phyloP scores from a whole-genome alignment of 129 eudicot genomes.

The Mikania micrantha region DNA sequence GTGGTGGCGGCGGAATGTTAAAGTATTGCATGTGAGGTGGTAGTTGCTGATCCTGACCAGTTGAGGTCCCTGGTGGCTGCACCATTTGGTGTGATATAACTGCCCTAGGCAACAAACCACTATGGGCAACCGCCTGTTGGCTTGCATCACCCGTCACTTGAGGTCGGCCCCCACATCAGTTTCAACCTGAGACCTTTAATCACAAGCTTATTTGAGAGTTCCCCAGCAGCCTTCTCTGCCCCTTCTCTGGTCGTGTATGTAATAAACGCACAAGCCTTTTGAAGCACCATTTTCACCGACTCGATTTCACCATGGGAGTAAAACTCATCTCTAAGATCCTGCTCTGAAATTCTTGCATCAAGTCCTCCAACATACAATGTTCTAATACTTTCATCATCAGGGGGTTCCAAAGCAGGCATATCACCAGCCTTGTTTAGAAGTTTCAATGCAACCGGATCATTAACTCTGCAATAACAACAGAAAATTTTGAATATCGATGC shows the following conservation, averaged over 20 bases:
- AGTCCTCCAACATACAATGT: conserved; percentile 73
- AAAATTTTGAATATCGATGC: not conserved
- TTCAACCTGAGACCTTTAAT: conserved; percentile 57
- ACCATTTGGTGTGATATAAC: conserved; percentile 51
- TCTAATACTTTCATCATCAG: conserved; percentile 66
- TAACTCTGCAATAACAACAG: conserved; percentile 37
- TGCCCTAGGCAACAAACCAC: conserved; percentile 65
- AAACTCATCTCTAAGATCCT: conserved; percentile 59
- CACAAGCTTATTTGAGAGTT: conserved; percentile 58
- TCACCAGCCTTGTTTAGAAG: conserved; percentile 68
- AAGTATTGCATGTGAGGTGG: conserved; percentile 47
- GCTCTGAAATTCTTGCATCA: conserved; percentile 57
- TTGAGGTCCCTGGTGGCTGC: conserved; percentile 36
- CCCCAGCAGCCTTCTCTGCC: conserved; percentile 73
- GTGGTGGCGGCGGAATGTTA: conserved; percentile 63
- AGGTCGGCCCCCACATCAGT: conserved; percentile 67
- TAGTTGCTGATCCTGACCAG: conserved; percentile 28
- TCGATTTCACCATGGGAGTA: conserved; percentile 71
- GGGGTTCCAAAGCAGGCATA: conserved; percentile 62
- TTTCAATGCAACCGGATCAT: conserved; percentile 70
- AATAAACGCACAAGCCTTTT: conserved; percentile 63
- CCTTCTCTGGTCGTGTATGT: conserved; percentile 75
- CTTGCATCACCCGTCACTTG: conserved; percentile 30
- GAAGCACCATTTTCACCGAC: conserved; percentile 49
- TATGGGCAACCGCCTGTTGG: conserved; percentile 29